Base-by-base conservation (phyloP, 441 rosid species). In the Syzygium syzygioides region DNA sequence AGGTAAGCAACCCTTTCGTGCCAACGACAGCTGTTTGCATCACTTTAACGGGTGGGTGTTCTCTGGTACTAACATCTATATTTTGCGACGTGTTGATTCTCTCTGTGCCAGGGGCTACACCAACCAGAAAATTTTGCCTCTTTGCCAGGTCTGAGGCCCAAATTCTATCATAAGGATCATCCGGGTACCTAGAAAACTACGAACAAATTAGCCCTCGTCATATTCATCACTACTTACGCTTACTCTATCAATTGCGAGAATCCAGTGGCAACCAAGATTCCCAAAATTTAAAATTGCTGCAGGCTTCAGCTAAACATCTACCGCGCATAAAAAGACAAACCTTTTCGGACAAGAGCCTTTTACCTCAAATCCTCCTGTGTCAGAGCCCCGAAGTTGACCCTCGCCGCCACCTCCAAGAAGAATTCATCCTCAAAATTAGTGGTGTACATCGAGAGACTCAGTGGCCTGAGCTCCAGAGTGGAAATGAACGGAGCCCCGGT, bases 1-100 rank as follows among this genome's bases (percentile, higher is more conserved):
- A 98, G 91, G 95, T 97, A 6, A 98, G 94, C 53, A 76, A 56
- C 83, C 95, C 98, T 91, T 93, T 90, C 2, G 97, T 95, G 88
- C 99, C 99, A 86, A 96, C 96, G 54, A 98, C 99, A 48, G 98
- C 99, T 62, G 98, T 96, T 90, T 98, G 99, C 99, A 98, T 97
- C 66, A 97, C 98, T 90, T 96, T 96, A 84, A 95, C 94, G 80
- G 99, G 99, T 34, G 99, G 99, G 90, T 95, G 95, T 91, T 98
- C 99, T 92, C 96, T 94, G 11, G 99, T 97, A 86, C 89, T 88
- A 56, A 91, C 87, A 41, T 95, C 92, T 56, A 98, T 87, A 88
- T 88, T 87, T 92, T 93, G 94, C 4, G 96, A 87, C 68, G 99
- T 98, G 50, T 86, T 94, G 93, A 97, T 94, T 88, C 96, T 95